A percentile compares a stretch with the other conserved stretches of the same genome.
These are phyloP conservation scores for Malassezia sp. DNA, from an alignment of 1,284 basidiomycete genomes.

Conservation along the genomic window DNA sequence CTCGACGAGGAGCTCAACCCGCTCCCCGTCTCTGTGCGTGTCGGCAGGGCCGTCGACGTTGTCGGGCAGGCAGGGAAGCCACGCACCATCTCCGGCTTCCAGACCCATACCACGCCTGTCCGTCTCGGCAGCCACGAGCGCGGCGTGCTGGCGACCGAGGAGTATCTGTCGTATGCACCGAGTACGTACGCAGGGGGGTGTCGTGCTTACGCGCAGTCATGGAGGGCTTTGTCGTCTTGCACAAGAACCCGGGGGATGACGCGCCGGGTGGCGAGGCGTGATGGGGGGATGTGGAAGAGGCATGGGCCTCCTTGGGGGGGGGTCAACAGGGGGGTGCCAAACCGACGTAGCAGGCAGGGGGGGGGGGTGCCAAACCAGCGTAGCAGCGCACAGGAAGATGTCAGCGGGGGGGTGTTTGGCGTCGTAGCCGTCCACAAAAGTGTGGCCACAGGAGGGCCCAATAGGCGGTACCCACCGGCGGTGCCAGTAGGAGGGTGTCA, in stretches of 20 bases:
- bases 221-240: conserved; percentile 43
- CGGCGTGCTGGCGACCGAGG: conserved; percentile 90
- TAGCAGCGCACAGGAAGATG: too few species aligned
- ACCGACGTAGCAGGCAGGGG: too few species aligned
- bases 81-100: conserved; percentile 44
- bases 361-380: too few species aligned
- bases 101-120: conserved; percentile 87
- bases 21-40: conserved; percentile 79
- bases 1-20: conserved; percentile 64
- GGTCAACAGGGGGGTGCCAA: too few species aligned
- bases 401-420: too few species aligned
- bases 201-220: conserved; percentile 42
- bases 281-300: not conserved
- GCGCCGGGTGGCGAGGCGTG: too few species aligned
- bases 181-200: conserved; percentile 89
- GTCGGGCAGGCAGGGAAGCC: conserved; percentile 48
- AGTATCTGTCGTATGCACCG: conserved; percentile 79
- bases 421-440: too few species aligned
- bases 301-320: too few species aligned
- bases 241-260: conserved; percentile 49
- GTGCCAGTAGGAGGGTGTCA: too few species aligned
- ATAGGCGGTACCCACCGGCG: too few species aligned
- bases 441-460: too few species aligned
- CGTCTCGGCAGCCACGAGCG: conserved; percentile 84
- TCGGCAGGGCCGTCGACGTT: conserved; percentile 60